Conservation (phyloP, 106 monocot genomes). For the Cymbidium sinense region DNA sequence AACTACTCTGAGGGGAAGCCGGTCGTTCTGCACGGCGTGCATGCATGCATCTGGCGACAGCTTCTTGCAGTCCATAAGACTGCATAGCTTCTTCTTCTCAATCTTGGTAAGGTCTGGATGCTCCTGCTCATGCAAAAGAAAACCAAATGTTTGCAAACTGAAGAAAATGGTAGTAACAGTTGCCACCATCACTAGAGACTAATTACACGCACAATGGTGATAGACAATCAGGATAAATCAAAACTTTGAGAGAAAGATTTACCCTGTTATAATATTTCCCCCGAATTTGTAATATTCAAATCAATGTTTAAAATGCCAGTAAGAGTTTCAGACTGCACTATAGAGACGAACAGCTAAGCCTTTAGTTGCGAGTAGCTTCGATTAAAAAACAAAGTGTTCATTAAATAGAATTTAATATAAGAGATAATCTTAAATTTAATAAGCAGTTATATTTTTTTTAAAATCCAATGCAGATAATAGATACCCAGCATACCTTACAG, state of each 20-base stretch:
- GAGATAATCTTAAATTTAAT: too few species aligned
- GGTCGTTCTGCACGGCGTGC: conserved; percentile 70
- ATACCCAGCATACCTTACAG: not conserved
- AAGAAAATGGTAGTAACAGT: not conserved
- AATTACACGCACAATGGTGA: not conserved
- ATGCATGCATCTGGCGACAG: conserved; percentile 56
- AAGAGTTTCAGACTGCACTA: not conserved
- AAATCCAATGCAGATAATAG: too few species aligned
- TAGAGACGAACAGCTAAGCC: not conserved
- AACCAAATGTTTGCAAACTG: not conserved
- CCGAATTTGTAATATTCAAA: not conserved
- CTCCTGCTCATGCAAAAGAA: conserved; percentile 26
- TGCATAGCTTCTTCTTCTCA: conserved; percentile 61
- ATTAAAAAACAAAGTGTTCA: not conserved
- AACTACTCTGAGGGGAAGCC: conserved; percentile 60
- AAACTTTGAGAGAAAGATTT: not conserved
- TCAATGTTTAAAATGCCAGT: not conserved
- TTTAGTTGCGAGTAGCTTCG: conserved; percentile 1
- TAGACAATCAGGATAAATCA: not conserved
- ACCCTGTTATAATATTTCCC: not conserved
- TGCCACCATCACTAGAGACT: not conserved
- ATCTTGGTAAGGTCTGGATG: conserved; percentile 51
- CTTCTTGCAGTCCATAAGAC: conserved; percentile 58
- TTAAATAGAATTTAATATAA: not conserved
- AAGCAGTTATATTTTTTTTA: too few species aligned